These are phyloP conservation scores for Butyriboletus appendiculatus DNA, from an alignment of 1,284 basidiomycete species.

Conservation along the genomic window DNA sequence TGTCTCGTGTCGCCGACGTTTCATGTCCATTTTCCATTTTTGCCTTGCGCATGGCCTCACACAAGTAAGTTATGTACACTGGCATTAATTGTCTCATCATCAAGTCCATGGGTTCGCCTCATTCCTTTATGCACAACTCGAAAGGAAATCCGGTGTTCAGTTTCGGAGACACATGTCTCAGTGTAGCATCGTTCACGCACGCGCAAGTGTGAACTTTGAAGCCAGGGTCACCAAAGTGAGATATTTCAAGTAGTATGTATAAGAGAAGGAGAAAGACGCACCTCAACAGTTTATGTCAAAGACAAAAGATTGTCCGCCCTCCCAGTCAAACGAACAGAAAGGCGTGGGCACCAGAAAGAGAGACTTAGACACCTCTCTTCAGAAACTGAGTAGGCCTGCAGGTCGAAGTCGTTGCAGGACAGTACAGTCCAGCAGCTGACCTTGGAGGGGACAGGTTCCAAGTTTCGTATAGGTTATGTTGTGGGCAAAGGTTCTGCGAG, in stretches of 20 bases:
- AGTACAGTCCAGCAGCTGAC: conserved; percentile 9
- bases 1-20: too few species aligned
- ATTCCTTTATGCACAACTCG: not conserved
- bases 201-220: not conserved
- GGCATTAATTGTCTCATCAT: too few species aligned
- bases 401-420: conserved; percentile 6
- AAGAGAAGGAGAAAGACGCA: too few species aligned
- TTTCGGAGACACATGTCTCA: too few species aligned
- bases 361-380: not conserved
- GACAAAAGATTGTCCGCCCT: too few species aligned
- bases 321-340: not conserved
- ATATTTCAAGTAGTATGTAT: too few species aligned
- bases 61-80: not conserved
- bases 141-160: not conserved
- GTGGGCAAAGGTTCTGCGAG: conserved; percentile 8
- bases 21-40: too few species aligned
- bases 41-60: too few species aligned
- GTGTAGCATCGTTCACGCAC: not conserved
- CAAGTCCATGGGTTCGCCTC: too few species aligned
- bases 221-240: not conserved
- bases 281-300: too few species aligned
- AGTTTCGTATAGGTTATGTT: conserved; percentile 11
- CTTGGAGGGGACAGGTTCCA: conserved; percentile 10
- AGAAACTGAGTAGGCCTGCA: conserved; percentile 5
- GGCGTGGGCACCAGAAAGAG: not conserved